phyloP scores from a whole-genome alignment of 2,329 filamentous ascomycete species.

The Trichoderma brevicompactum region DNA sequence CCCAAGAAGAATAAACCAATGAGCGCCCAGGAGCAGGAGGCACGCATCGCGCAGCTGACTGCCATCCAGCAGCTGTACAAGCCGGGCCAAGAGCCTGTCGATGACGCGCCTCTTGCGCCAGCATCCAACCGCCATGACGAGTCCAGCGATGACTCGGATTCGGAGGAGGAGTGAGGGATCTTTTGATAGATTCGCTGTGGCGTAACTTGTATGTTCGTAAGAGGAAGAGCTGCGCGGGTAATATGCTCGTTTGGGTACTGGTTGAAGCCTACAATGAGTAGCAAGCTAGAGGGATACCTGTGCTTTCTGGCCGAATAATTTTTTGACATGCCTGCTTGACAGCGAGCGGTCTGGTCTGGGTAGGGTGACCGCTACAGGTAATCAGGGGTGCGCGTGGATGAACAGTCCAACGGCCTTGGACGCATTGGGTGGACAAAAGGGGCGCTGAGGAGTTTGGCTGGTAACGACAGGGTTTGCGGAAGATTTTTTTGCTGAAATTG shows the following conservation, averaged over 20 bases:
- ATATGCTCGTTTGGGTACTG: conserved; percentile 13
- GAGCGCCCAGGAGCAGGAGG: conserved; percentile 71
- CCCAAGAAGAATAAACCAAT: conserved; percentile 77
- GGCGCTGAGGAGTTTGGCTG: conserved; percentile 31
- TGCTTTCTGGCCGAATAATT: conserved; percentile 17
- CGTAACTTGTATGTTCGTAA: not conserved
- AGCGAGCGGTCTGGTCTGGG: conserved; percentile 1
- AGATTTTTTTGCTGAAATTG: conserved; percentile 27
- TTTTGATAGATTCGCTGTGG: conserved; percentile 2
- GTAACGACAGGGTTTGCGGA: conserved; percentile 23
- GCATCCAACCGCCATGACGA: conserved; percentile 39
- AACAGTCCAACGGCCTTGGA: conserved; percentile 3
- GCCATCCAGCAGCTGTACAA: conserved; percentile 54
- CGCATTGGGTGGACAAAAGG: conserved; percentile 20
- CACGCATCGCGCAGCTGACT: conserved; percentile 64
- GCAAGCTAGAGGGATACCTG: conserved; percentile 9
- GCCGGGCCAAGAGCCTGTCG: conserved; percentile 41
- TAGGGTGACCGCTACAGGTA: not conserved
- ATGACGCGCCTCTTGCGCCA: conserved; percentile 37
- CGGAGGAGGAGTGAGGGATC: conserved; percentile 50
- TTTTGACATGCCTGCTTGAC: not conserved
- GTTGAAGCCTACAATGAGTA: not conserved
- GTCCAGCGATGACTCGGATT: conserved; percentile 52
- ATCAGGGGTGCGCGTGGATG: not conserved
- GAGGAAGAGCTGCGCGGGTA: not conserved